Conservation (phyloP, 2,329 filamentous ascomycete species). For the Tolypocladium endophyticum region DNA sequence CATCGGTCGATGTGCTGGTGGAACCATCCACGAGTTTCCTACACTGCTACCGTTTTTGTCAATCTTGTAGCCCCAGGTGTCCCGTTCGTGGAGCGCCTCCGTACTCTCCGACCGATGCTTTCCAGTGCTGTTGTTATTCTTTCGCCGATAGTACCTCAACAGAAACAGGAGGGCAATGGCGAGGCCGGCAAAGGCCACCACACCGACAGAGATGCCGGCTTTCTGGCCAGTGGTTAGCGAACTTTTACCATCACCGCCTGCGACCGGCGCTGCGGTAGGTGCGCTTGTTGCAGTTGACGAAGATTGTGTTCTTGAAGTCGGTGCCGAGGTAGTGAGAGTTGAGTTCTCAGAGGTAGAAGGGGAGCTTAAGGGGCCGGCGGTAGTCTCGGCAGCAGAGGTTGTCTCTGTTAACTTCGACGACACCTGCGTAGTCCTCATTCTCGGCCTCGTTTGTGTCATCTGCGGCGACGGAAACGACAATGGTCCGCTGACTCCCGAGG, state of each 20-base stretch:
- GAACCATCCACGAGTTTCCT: slow-evolving; percentile 15
- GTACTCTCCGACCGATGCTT: not conserved
- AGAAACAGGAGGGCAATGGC: slow-evolving; percentile 37
- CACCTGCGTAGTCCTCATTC: not conserved
- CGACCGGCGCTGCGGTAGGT: slow-evolving; percentile 3
- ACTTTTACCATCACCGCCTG: slow-evolving; percentile 5
- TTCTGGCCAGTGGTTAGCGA: slow-evolving; percentile 33
- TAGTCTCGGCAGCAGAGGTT: slow-evolving; percentile 4
- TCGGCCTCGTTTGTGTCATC: not conserved
- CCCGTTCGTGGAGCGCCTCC: slow-evolving; percentile 10
- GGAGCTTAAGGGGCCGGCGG: not conserved
- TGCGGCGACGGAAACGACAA: slow-evolving; percentile 15
- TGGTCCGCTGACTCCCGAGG: slow-evolving; percentile 11
- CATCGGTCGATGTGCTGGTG: slow-evolving; percentile 11
- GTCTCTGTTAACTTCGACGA: slow-evolving; percentile 1
- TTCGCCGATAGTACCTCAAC: slow-evolving; percentile 28
- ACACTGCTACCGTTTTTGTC: slow-evolving; percentile 14
- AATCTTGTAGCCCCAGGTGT: slow-evolving; percentile 23
- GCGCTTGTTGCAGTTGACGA: slow-evolving; percentile 2
- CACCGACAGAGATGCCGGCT: slow-evolving; percentile 47
- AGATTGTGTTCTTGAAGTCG: not conserved
- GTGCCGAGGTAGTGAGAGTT: not conserved
- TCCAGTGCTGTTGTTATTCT: slow-evolving; percentile 22
- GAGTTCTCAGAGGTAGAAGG: not conserved
- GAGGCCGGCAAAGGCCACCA: slow-evolving; percentile 36